Evolutionary conservation across 768 basidiomycete species (phyloP), one percentile per base, ranked within the genome.

Genomic region (Mycena venus): DNA sequence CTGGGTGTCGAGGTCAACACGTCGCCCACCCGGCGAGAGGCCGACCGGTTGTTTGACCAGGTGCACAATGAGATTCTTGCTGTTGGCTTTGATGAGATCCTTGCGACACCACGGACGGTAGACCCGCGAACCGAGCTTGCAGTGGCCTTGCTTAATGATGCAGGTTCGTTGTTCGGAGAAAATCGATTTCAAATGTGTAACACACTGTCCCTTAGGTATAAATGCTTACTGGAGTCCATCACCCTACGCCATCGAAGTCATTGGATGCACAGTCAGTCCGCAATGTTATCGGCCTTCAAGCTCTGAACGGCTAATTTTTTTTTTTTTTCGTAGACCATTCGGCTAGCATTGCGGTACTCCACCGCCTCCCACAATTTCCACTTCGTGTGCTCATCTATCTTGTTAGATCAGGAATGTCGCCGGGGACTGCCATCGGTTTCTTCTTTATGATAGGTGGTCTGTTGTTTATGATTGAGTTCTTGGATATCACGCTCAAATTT

Each of bases 161-260:
- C 93, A 25, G 91, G 92, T 90, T 73, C 47, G 84, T 76, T 12
- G 15, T 42, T 29, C 44, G 4, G 32, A 32, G 14, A 34, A 19
- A 23, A 21, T 36, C 55, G 14, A 44, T 14, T 38, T 70, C 25
- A 40, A 12, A 17, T 32, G 40, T 47, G 47, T n/a, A n/a, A 64
- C 34, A 19, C 23, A 27, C 70, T 21, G 17, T 25, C 56, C 61
- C 21, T 56, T 34, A 92, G 92, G 91, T 6, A 89, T 90, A 32
- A 92, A 92, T 79, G 92, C 93, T 14, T 94, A 93, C 77, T 94
- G 93, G 93, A 92, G 89, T 75, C 86, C 89, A 15, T 85, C 86
- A 2, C 82, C 87, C 12, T 87, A 87, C 64, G 88, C 88, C 2
- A 91, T 93, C 76, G 92, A 92, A 79, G 83, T 91, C 21, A 90